A percentile compares a stretch with the other conserved stretches of the same genome.
Conservation (phyloP, 345 rosid genomes). For the Citrus reticulata region DNA sequence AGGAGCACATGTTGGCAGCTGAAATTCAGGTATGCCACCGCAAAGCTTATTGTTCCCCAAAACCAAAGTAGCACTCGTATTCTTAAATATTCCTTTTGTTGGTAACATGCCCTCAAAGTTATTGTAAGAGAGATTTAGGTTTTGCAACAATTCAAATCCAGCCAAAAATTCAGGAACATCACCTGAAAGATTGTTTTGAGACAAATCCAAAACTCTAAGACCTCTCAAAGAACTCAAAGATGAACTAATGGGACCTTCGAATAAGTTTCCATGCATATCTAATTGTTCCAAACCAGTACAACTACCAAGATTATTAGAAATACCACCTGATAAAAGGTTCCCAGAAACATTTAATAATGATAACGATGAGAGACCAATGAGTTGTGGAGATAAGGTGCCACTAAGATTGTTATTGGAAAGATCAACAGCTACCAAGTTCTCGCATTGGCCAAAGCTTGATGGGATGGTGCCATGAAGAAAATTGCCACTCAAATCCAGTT, state of each 20-base stretch:
- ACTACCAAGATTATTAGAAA: constrained; percentile 1
- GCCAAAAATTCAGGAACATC: constrained; percentile 10
- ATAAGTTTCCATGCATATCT: constrained; percentile 1
- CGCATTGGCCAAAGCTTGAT: constrained; percentile 4
- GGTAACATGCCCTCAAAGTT: too few species aligned
- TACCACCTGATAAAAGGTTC: background rate
- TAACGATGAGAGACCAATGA: constrained; percentile 4
- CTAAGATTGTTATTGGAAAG: background rate
- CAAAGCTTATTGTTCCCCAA: too few species aligned
- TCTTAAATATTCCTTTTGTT: too few species aligned
- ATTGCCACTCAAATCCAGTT: constrained; percentile 9
- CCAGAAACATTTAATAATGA: constrained; percentile 11
- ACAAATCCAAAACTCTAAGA: too few species aligned
- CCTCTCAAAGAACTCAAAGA: too few species aligned
- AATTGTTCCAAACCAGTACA: background rate
- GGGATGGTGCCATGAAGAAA: constrained; percentile 19
- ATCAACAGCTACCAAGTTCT: background rate
- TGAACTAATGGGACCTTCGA: constrained; percentile 1
- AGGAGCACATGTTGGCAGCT: constrained; percentile 16
- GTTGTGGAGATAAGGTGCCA: constrained; percentile 18
- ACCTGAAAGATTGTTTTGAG: constrained; percentile 12
- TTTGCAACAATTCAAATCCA: background rate
- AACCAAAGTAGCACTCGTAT: too few species aligned
- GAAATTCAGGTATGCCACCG: background rate
- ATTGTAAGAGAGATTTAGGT: constrained; percentile 8